Conservation (phyloP, 1,139 yeast species). For the Geotrichum aggregatum region DNA sequence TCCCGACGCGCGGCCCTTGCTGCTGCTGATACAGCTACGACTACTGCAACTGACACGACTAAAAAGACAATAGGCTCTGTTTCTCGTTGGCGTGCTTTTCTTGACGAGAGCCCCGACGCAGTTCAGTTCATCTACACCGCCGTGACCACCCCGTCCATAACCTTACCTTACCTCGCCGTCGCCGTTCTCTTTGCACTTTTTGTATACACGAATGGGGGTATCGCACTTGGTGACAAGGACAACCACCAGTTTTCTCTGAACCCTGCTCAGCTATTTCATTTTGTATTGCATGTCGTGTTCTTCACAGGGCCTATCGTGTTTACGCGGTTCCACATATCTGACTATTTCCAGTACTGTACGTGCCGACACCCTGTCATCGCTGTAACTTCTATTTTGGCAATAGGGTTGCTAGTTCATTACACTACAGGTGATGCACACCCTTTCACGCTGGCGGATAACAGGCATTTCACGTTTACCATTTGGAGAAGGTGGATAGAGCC, state of each 20-base stretch:
- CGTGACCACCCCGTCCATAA: slow-evolving; percentile 26
- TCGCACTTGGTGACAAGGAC: slow-evolving; percentile 81
- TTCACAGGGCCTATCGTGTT: slow-evolving; percentile 58
- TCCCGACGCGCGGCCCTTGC: no score
- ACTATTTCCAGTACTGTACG: slow-evolving; percentile 1
- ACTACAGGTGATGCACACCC: slow-evolving; percentile 59
- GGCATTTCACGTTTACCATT: slow-evolving; percentile 87
- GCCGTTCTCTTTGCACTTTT: slow-evolving; percentile 54
- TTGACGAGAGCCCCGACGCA: background rate
- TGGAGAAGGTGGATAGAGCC: slow-evolving; percentile 53
- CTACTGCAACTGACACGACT: no score
- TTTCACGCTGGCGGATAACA: slow-evolving; percentile 85
- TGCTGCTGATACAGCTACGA: no score
- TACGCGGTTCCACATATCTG: background rate
- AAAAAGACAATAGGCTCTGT: no score
- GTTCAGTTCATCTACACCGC: slow-evolving; percentile 17
- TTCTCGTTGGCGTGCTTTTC: no score
- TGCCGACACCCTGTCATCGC: slow-evolving; percentile 1
- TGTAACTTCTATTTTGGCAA: background rate
- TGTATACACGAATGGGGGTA: slow-evolving; percentile 58
- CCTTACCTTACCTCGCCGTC: slow-evolving; percentile 53
- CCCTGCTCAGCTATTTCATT: slow-evolving; percentile 76
- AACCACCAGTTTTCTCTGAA: slow-evolving; percentile 74
- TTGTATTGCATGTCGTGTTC: slow-evolving; percentile 55
- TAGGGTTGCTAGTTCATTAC: slow-evolving; percentile 1